phyloP scores from a whole-genome alignment of 768 basidiomycete genomes.

The Amanita polypyramis region DNA sequence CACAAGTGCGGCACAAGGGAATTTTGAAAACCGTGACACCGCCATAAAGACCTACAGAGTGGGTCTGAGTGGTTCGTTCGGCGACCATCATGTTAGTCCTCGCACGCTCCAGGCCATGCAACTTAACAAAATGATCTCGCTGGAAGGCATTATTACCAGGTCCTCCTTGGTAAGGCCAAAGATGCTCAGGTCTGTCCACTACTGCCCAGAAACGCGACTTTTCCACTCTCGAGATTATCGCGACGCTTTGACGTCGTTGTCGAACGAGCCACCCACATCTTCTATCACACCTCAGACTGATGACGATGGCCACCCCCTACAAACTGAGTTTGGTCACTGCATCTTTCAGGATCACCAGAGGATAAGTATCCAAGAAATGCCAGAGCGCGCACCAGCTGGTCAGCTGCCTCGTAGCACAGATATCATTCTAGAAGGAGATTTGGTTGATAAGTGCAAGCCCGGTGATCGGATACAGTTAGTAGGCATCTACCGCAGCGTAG shows the following conservation, averaged over 20 bases:
- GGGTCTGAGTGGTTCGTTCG: slow-evolving; percentile 93
- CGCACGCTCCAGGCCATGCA: slow-evolving; percentile 81
- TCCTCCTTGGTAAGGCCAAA: slow-evolving; percentile 98
- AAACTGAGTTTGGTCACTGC: slow-evolving; percentile 89
- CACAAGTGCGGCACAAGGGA: slow-evolving; percentile 4
- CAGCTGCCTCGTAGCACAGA: slow-evolving; percentile 95
- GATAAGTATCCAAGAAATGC: slow-evolving; percentile 99
- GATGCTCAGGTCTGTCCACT: slow-evolving; percentile 96
- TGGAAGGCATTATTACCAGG: slow-evolving; percentile 97
- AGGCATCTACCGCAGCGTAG: slow-evolving; percentile 88
- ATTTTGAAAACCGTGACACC: slow-evolving; percentile 61
- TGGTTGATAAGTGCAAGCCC: slow-evolving; percentile 96
- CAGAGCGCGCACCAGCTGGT: slow-evolving; percentile 94
- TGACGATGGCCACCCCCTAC: slow-evolving; percentile 76
- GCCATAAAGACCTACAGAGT: slow-evolving; percentile 74
- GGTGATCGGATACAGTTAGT: slow-evolving; percentile 97
- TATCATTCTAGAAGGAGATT: slow-evolving; percentile 90
- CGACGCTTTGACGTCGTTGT: slow-evolving; percentile 82
- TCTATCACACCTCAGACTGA: slow-evolving; percentile 86
- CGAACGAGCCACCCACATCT: slow-evolving; percentile 77
- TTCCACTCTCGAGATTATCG: slow-evolving; percentile 89
- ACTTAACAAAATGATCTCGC: slow-evolving; percentile 90
- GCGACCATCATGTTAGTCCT: slow-evolving; percentile 96
- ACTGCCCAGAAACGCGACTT: slow-evolving; percentile 74
- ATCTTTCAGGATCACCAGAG: slow-evolving; percentile 95